A percentile compares a stretch with the other conserved stretches of the same genome.
Evolutionary conservation across 2,329 filamentous ascomycete genomes (phyloP).

Genomic region (Botrytis sinoallii): DNA sequence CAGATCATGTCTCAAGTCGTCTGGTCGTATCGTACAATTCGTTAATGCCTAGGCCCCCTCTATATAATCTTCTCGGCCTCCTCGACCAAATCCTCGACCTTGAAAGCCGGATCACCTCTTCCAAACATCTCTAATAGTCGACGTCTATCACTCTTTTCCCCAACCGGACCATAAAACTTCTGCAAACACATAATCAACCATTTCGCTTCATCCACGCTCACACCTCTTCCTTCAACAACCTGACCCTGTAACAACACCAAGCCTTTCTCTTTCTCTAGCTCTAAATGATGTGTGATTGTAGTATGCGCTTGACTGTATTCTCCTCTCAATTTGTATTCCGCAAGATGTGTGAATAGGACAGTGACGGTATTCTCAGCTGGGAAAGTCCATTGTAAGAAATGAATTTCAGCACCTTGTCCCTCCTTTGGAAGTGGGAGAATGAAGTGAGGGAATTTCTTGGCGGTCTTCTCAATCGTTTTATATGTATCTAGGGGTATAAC

Average conservation of each 20-base stretch:
- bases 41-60: neutral
- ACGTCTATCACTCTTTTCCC: constrained; percentile 57
- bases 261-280: constrained; percentile 70
- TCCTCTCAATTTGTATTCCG: constrained; percentile 86
- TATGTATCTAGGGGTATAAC: constrained; percentile 74
- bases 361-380: constrained; percentile 67
- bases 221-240: constrained; percentile 72
- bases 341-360: constrained; percentile 90
- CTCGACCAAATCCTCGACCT: constrained; percentile 78
- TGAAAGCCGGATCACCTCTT: constrained; percentile 73
- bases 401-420: constrained; percentile 76
- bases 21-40: neutral
- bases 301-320: constrained; percentile 92
- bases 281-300: constrained; percentile 86
- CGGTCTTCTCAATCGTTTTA: constrained; percentile 65
- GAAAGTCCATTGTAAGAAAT: constrained; percentile 96
- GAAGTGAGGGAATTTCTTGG: constrained; percentile 78
- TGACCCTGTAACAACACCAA: constrained; percentile 83
- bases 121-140: constrained; percentile 79
- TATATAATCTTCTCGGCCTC: constrained; percentile 78
- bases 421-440: constrained; percentile 78
- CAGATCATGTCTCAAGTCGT: neutral
- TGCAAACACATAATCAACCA: constrained; percentile 92
- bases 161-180: constrained; percentile 75
- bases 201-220: constrained; percentile 76